These are phyloP conservation scores for Flaveria linearis DNA, from an alignment of 129 eudicot species.

Conservation along the genomic window DNA sequence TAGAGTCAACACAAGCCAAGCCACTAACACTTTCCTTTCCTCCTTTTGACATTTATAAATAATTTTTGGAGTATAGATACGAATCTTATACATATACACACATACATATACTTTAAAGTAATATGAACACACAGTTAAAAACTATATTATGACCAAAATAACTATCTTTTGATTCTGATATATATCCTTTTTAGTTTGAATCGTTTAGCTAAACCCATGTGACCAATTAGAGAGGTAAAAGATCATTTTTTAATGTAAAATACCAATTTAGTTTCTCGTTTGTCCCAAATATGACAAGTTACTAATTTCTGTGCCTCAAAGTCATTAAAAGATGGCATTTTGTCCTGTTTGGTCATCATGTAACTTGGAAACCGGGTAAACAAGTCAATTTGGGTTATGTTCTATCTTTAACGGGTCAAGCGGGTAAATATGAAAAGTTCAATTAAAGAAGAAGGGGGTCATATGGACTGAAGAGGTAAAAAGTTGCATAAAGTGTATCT, in stretches of 20 bases:
- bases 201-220: background rate
- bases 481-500: background rate
- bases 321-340: slow-evolving; percentile 3
- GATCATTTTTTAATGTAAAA: background rate
- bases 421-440: background rate
- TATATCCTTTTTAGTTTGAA: background rate
- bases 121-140: background rate
- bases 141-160: background rate
- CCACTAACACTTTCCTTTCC: background rate
- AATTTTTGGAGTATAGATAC: no score
- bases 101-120: no score
- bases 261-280: background rate
- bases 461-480: background rate
- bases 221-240: background rate
- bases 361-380: background rate
- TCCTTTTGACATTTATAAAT: background rate
- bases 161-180: background rate
- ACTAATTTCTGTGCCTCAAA: background rate
- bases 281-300: slow-evolving; percentile 2
- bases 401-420: background rate
- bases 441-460: background rate
- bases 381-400: background rate
- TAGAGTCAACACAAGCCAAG: background rate
- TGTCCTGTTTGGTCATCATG: background rate
- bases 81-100: no score